Evolutionary conservation across 495 filamentous ascomycete species (phyloP), one percentile per base, ranked within the genome.

Genomic region (Parachaetomium inaequale): DNA sequence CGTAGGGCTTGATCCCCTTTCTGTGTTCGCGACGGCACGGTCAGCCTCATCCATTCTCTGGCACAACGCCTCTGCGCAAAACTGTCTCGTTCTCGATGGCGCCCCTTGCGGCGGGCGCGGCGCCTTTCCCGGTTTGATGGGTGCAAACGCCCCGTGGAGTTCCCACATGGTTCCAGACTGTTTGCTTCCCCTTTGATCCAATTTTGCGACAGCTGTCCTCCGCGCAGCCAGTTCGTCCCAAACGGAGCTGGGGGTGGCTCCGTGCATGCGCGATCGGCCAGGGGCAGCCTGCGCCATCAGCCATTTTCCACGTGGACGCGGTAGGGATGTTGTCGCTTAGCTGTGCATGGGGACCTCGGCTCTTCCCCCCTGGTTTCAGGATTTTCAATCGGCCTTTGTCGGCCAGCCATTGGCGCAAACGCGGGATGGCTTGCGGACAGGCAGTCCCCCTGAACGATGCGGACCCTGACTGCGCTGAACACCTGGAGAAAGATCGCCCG

Each of bases 311-410:
- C 58, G 58, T 61, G 58, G 58, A 10, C 3, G n/a, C 12, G 34
- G 49, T 49, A 61, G 19, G 58, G 58, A 46, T 61, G 26, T 12
- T 12, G 17, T 36, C 11, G 6, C 19, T 61, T 51, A 61, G 59
- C 59, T 59, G n/a, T 4, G 61, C 46, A 19, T 47, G 32, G 49
- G 58, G n/a, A 31, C 61, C 36, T 63, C 47, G 55, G 45, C 47
- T 63, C 14, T 42, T 59, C 46, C 31, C 47, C 47, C 55, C 29
- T 54, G 45, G 55, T 63, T 58, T 63, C 61, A 63, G 36, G 36
- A 42, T 42, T 51, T 63, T 28, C 14, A 34, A 45, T 53, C 47
- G 28, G 11, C 10, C 1, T 11, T 43, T 28, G 25, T 14, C 0
- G 15, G 10, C 15, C 19, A 0, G 6, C 34, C 34, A 63, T 63